Evolutionary conservation across 805 yeast species (phyloP).

Genomic region (Helenozyma rhizophorensis): DNA sequence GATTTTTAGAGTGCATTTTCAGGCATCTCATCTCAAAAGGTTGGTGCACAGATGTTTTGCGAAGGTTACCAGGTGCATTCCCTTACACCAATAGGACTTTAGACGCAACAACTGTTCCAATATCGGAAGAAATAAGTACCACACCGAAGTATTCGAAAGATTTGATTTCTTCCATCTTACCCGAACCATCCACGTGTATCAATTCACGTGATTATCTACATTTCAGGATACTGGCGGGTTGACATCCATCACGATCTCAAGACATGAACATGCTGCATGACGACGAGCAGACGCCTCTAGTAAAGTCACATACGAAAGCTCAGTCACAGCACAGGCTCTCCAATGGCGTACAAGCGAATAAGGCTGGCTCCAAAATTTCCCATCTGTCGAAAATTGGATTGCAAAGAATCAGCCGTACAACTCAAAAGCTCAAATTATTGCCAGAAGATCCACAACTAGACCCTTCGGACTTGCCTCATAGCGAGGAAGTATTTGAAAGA

Average conservation of each 20-base stretch:
- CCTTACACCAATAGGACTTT: no score
- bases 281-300: slow-evolving; percentile 8
- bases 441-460: slow-evolving; percentile 51
- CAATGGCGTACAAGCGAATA: slow-evolving; percentile 18
- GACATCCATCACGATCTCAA: no score
- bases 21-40: slow-evolving; percentile 13
- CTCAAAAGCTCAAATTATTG: slow-evolving; percentile 66
- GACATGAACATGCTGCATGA: slow-evolving; percentile 6
- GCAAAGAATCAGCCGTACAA: slow-evolving; percentile 69
- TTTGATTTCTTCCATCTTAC: no score
- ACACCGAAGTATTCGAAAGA: no score
- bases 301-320: slow-evolving; percentile 4
- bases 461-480: slow-evolving; percentile 12
- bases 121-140: no score
- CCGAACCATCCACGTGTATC: no score
- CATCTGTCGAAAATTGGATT: slow-evolving; percentile 55
- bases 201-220: no score
- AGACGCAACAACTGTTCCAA: no score
- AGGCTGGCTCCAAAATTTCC: slow-evolving; percentile 23
- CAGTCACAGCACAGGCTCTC: no score
- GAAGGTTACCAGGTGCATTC: no score
- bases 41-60: slow-evolving; percentile 11
- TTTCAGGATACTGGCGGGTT: no score
- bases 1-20: slow-evolving; percentile 1
- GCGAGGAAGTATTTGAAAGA: slow-evolving; percentile 27